These are phyloP conservation scores for Ceraceosorus guamensis DNA, from an alignment of 1,284 basidiomycete species.

Conservation along the genomic window DNA sequence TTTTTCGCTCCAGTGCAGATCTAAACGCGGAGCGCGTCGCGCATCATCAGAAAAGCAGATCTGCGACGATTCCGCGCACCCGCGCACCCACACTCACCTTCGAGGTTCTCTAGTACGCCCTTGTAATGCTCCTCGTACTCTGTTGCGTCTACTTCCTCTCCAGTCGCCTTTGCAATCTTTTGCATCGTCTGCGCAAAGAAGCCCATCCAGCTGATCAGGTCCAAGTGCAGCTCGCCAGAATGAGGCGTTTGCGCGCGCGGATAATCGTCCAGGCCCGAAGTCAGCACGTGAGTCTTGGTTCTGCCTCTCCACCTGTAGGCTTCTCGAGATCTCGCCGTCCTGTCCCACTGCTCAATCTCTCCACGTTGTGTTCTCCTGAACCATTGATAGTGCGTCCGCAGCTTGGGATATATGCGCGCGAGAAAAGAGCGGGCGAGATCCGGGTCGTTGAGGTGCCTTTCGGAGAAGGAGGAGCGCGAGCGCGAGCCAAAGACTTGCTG, in stretches of 20 bases:
- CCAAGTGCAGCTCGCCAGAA: conserved; percentile 81
- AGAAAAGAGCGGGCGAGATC: conserved; percentile 60
- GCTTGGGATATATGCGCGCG: conserved; percentile 68
- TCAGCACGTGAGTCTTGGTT: conserved; percentile 74
- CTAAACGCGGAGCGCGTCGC: conserved; percentile 50
- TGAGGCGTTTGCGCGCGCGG: conserved; percentile 74
- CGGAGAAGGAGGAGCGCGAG: conserved; percentile 49
- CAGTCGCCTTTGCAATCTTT: conserved; percentile 52
- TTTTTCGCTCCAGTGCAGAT: conserved; percentile 85
- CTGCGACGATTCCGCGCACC: too few relatives aligned
- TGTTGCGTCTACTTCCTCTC: conserved; percentile 68
- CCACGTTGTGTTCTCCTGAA: conserved; percentile 79
- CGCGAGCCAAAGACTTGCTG: not conserved
- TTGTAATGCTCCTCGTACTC: conserved; percentile 69
- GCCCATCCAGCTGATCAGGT: conserved; percentile 89
- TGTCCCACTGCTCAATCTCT: conserved; percentile 79
- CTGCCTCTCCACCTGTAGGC: conserved; percentile 92
- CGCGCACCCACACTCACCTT: conserved; percentile 55
- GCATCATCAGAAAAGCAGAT: not conserved
- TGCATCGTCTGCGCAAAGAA: conserved; percentile 54
- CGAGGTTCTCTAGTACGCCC: conserved; percentile 74
- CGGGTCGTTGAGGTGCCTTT: conserved; percentile 47
- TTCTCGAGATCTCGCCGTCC: conserved; percentile 74
- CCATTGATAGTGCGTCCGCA: conserved; percentile 89
- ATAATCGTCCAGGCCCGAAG: conserved; percentile 91